Conservation (phyloP, 345 rosid genomes). For the Ceriops zippeliana region DNA sequence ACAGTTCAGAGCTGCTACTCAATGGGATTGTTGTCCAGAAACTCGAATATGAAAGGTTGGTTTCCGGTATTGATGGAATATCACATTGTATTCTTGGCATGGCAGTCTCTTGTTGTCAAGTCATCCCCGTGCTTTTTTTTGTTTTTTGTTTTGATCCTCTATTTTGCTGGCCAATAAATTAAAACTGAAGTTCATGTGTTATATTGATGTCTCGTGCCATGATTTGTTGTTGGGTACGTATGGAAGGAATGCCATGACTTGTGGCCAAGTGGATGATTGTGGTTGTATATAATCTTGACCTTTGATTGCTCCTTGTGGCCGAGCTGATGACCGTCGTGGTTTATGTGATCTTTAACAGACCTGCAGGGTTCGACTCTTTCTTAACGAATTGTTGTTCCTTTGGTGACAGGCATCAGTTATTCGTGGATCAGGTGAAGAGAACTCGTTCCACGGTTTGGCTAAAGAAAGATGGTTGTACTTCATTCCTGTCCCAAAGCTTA, state of each 20-base stretch:
- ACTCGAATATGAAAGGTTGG: slow-evolving; percentile 86
- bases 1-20: slow-evolving; percentile 79
- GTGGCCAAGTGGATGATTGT: neutral
- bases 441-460: slow-evolving; percentile 76
- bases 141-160: too few species aligned
- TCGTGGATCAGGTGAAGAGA: slow-evolving; percentile 56
- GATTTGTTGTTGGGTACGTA: too few species aligned
- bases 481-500: slow-evolving; percentile 37
- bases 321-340: too few species aligned
- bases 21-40: slow-evolving; percentile 86
- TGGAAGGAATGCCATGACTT: neutral
- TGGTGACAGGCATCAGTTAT: slow-evolving; percentile 61
- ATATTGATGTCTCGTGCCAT: too few species aligned
- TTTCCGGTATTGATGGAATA: neutral
- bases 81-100: neutral
- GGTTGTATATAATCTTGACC: too few species aligned
- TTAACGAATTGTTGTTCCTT: slow-evolving; percentile 3
- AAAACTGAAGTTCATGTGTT: too few species aligned
- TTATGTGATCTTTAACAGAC: too few species aligned
- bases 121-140: neutral
- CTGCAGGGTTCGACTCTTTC: neutral
- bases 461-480: slow-evolving; percentile 45
- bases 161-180: too few species aligned
- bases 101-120: neutral
- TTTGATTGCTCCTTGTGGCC: too few species aligned